A percentile compares a stretch with the other conserved stretches of the same genome.
Conservation (phyloP, 371 early-diverging fungal species). For the Mortierella sp. region DNA sequence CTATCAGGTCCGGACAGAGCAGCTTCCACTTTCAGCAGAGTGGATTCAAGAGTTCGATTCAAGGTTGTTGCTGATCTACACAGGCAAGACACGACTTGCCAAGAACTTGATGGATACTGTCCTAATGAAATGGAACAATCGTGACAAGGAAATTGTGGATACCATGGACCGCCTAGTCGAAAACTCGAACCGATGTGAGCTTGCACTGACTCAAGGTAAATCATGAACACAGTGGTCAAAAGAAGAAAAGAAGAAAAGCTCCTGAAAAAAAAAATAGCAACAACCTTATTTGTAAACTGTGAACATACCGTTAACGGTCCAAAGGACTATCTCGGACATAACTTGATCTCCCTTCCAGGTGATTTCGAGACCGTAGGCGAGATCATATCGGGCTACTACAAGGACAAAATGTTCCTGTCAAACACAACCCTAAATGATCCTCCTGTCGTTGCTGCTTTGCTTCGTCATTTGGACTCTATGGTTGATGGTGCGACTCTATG, state of each 20-base stretch:
- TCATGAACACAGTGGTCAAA: not conserved
- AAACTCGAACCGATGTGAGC: slow-evolving; percentile 25
- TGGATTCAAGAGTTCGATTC: slow-evolving; percentile 24
- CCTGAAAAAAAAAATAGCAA: not conserved
- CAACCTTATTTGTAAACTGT: not conserved
- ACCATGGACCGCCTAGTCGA: slow-evolving; percentile 40
- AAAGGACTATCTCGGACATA: no score
- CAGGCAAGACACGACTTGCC: slow-evolving; percentile 48
- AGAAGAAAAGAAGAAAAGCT: not conserved
- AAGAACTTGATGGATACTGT: slow-evolving; percentile 46
- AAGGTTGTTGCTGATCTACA: slow-evolving; percentile 39
- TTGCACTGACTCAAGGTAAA: slow-evolving; percentile 26
- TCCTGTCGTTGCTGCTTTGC: slow-evolving; percentile 13
- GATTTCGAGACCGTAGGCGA: slow-evolving; percentile 18
- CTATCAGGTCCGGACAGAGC: slow-evolving; percentile 21
- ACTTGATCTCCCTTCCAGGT: slow-evolving; percentile 8
- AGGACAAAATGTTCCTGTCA: slow-evolving; percentile 32
- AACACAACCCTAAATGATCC: slow-evolving; percentile 36
- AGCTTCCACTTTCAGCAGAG: slow-evolving; percentile 18
- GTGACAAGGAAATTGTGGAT: slow-evolving; percentile 27
- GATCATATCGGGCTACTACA: slow-evolving; percentile 34
- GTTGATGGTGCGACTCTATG: slow-evolving; percentile 38
- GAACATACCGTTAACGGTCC: not conserved
- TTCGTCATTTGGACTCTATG: slow-evolving; percentile 13
- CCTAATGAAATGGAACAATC: slow-evolving; percentile 41